Evolutionary conservation across 106 monocot genomes (phyloP), one percentile per base, ranked within the genome.

Genomic region (Dactylorhiza incarnata): DNA sequence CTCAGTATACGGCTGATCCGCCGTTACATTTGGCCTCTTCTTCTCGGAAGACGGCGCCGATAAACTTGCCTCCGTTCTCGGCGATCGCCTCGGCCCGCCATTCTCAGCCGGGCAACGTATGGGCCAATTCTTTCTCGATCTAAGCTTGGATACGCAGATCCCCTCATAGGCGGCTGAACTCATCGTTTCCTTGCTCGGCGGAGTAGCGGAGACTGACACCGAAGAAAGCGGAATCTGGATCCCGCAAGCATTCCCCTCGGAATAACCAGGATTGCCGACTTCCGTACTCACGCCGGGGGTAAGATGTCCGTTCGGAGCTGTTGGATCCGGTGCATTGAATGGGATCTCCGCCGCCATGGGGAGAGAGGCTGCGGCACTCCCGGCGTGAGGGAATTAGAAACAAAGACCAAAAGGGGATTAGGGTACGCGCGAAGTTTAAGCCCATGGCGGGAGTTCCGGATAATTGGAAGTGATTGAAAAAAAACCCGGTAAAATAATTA

Each of bases 381-480:
- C 17, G 37, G 45, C 12, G 4, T 45, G 69, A 16, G n/a, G 24
- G 69, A 46, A 45, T 45, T 46, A 16, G 69, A 11, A 1, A 14
- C 19, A 46, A 25, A 66, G 4, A 6, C 13, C 2, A 5, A 19
- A 19, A 17, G 44, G 45, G 29, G n/a, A 46, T 69, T 69, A 69
- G 69, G 69, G 45, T 46, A 69, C 13, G 43, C 14, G 17, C 16
- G 15, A 46, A 24, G 5, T 69, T 46, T 17, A 37, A 46, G 6
- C 2, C 9, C 45, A 44, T 69, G 69, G 69, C 69, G 69, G 69
- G 69, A 69, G 19, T 69, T 69, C 69, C 19, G 5, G 44, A 69
- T 46, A 17, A 26, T 65, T 69, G 17, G 69, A 69, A 16, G 15
- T 16, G 45, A 69, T 46, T 19, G 45, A 69, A 69, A 69, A 69